phyloP scores from a whole-genome alignment of 768 basidiomycete species.

The Mycena venus region DNA sequence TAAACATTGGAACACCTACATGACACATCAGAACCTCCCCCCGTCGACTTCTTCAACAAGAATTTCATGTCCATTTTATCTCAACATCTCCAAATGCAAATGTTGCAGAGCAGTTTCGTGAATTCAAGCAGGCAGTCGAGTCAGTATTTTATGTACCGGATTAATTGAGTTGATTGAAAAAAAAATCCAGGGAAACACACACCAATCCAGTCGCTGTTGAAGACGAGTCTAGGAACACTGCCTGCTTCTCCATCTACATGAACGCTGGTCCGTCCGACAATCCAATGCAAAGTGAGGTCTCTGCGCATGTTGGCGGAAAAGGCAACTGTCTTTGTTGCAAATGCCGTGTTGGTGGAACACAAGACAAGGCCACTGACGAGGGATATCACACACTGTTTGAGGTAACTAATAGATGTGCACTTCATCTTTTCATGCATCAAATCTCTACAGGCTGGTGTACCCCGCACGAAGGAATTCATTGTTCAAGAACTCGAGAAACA shows the following conservation, averaged over 20 bases:
- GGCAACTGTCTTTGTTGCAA: not conserved
- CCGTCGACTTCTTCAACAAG: not conserved
- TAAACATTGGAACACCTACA: not conserved
- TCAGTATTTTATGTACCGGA: not conserved
- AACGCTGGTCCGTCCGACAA: not conserved
- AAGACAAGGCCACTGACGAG: slow-evolving; percentile 31
- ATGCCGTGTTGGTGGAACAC: no score
- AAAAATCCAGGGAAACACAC: no score
- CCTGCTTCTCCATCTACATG: not conserved
- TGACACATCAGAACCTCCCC: not conserved
- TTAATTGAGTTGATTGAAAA: not conserved
- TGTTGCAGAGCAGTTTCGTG: not conserved
- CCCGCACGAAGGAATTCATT: not conserved
- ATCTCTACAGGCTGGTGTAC: not conserved
- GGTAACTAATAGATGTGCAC: slow-evolving; percentile 20
- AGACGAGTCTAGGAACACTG: not conserved
- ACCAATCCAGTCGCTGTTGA: no score
- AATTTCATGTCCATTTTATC: not conserved
- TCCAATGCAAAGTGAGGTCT: no score
- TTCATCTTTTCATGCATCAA: not conserved
- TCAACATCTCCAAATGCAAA: not conserved
- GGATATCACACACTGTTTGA: not conserved
- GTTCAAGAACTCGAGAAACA: slow-evolving; percentile 42
- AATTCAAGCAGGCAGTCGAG: not conserved
- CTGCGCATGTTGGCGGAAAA: not conserved